Evolutionary conservation across 805 yeast genomes (phyloP), one percentile per base, ranked within the genome.

Genomic region (Metschnikowia cerradonensis): DNA sequence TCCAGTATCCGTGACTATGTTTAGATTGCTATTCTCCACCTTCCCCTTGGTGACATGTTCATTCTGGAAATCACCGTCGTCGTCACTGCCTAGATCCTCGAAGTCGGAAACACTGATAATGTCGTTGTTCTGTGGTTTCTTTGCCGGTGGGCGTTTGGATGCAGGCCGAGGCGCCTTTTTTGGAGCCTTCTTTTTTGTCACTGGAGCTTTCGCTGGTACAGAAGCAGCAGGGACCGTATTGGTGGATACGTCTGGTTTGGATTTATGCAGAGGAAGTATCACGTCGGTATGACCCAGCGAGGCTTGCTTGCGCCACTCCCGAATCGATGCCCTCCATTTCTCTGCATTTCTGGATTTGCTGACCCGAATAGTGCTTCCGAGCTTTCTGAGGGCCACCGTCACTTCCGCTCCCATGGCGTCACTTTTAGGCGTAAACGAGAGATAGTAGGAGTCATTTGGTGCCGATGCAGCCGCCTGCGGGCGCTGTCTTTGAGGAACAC

Each of bases 41-140:
- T 15, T 23, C 23, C 17, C 23, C 32, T 40, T 30, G 6, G 7
- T 26, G 17, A n/a, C 33, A 10, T 15, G 33, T 32, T 20, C 43
- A 2, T 26, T n/a, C 34, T 26, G 10, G 4, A 15, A 15, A 26
- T 40, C 43, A 33, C 22, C 30, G 34, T 52, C 59, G 38, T 32
- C 43, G 14, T 50, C 54, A 37, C 48, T 53, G 41, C 60, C 67
- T 43, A 72, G 57, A 47, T 66, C 73, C 38, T 71, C 76, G 51
- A 72, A 72, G 51, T 72, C 76, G 17, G 72, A 66, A 33, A 68
- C 75, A 47, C 67, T 65, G 31, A 70, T 70, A 15, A 63, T 63
- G 30, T 55, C 56, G 17, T 41, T 33, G 17, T 7, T 39, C 6
- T 57, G 63, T 10, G 54, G 50, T 14, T 37, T 45, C 8, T 44